Evolutionary conservation across 192 early-diverging fungal genomes (phyloP).

Genomic region (Lunasporangiospora selenospora): DNA sequence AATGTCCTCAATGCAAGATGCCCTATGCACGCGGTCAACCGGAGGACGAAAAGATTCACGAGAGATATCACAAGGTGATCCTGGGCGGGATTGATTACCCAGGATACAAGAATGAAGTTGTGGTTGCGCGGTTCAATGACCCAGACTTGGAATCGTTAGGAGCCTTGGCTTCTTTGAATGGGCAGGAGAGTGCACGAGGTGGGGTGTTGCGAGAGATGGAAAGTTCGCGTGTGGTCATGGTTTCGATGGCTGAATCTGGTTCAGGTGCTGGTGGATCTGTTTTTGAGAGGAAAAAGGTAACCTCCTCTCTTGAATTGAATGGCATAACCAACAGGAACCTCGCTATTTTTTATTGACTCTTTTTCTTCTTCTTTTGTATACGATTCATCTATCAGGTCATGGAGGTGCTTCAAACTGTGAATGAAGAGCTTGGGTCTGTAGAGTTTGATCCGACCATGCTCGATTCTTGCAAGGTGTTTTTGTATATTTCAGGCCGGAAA

Average conservation of each 20-base stretch:
- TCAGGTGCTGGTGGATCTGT: neutral
- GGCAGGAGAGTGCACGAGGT: too few relatives aligned
- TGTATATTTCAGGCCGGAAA: slow-evolving; percentile 52
- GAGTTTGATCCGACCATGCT: slow-evolving; percentile 42
- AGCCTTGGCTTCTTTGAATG: neutral
- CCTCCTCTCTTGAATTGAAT: neutral
- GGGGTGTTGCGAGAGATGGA: neutral
- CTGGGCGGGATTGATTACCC: slow-evolving; percentile 53
- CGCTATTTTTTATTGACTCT: neutral
- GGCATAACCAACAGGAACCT: neutral
- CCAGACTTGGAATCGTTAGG: neutral
- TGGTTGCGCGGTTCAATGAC: slow-evolving; percentile 28
- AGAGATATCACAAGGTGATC: slow-evolving; percentile 43
- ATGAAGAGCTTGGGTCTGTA: slow-evolving; percentile 48
- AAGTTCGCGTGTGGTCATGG: slow-evolving; percentile 37
- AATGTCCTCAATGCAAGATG: slow-evolving; percentile 54
- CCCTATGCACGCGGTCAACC: slow-evolving; percentile 47
- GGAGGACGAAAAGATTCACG: slow-evolving; percentile 52
- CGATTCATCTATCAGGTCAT: slow-evolving; percentile 19
- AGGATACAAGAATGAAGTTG: slow-evolving; percentile 53
- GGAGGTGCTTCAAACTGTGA: slow-evolving; percentile 46
- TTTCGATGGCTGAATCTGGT: slow-evolving; percentile 37
- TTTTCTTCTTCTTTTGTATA: neutral
- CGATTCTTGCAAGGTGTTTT: slow-evolving; percentile 47
- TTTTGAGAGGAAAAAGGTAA: slow-evolving; percentile 50